Evolutionary conservation across 306 rosid genomes (phyloP), one percentile per base, ranked within the genome.

Genomic region (Corylus avellana): DNA sequence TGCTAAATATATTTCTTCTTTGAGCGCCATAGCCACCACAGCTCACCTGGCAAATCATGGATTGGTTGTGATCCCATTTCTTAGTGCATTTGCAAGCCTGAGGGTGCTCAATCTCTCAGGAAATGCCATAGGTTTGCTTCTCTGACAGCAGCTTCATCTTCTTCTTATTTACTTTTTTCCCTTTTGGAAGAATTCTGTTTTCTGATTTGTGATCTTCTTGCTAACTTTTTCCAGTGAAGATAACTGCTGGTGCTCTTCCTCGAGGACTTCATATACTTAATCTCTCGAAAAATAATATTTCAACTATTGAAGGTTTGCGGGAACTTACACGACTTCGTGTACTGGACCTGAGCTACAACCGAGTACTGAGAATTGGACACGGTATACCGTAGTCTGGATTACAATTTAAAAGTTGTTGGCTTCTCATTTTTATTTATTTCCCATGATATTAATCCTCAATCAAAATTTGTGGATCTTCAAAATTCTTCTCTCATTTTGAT

Each of bases 321-420:
- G 99, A 95, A 82, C 97, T 93, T 81, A 90, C 96, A 1, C 86
- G 99, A 46, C 99, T 95, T 57, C 97, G 99, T 22, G 85, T 90
- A 35, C 81, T 95, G 74, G 94, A 95, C 88, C 89, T 95, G 82
- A 91, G 98, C 86, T 91, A 90, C 89, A 95, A 95, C 68, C 91
- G 96, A 55, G 89, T 95, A 75, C 39, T 86, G 44, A 85, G 96
- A 88, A 90, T 95, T 59, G 98, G 99, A 68, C 99, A 90, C 64
- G 99, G 99, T 95, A 91, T 29, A 77, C 66, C 75, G 62, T 42
- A 68, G 56, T 84, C 62, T 51, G 22, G 77, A 78, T 63, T 76
- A 29, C 7, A 56, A 7, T 22, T 27, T 77, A 25, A 13, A 17
- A 6, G 16, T 39, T 74, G 25, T 12, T 48, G 62, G 37, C 76